Conservation (phyloP, 1,139 yeast species). For the Lodderomyces theae region DNA sequence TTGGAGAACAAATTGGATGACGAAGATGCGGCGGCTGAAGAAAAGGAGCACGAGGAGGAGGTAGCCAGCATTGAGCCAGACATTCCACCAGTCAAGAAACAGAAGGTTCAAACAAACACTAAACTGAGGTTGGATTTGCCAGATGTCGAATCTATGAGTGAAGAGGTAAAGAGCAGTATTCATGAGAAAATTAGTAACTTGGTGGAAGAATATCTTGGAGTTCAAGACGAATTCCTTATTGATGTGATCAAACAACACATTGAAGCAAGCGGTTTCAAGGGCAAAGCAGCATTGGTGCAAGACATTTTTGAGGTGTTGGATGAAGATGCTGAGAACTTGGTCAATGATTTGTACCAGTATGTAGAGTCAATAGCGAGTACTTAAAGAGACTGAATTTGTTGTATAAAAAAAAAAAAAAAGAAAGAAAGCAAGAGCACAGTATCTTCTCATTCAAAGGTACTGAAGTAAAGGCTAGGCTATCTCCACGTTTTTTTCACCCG, state of each 20-base stretch:
- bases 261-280: conserved; percentile 25
- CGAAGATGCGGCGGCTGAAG: conserved; percentile 6
- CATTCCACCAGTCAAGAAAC: conserved; percentile 6
- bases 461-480: too few relatives aligned
- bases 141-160: conserved; percentile 9
- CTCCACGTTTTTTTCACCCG: too few relatives aligned
- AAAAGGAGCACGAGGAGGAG: background rate
- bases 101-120: conserved; percentile 1
- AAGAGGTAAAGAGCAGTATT: conserved; percentile 17
- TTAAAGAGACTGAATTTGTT: background rate
- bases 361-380: conserved; percentile 11
- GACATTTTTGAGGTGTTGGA: conserved; percentile 55
- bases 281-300: conserved; percentile 30
- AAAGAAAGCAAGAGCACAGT: too few relatives aligned
- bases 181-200: conserved; percentile 36
- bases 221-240: conserved; percentile 48
- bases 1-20: conserved; percentile 21
- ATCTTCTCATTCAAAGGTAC: too few relatives aligned
- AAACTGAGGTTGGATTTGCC: conserved; percentile 14
- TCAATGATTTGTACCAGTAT: conserved; percentile 34
- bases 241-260: conserved; percentile 42
- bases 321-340: conserved; percentile 51
- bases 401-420: too few relatives aligned
- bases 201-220: conserved; percentile 53
- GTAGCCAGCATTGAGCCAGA: conserved; percentile 4